Evolutionary conservation across 1,284 basidiomycete genomes (phyloP), one percentile per base, ranked within the genome.

Genomic region (Cerrena zonata): DNA sequence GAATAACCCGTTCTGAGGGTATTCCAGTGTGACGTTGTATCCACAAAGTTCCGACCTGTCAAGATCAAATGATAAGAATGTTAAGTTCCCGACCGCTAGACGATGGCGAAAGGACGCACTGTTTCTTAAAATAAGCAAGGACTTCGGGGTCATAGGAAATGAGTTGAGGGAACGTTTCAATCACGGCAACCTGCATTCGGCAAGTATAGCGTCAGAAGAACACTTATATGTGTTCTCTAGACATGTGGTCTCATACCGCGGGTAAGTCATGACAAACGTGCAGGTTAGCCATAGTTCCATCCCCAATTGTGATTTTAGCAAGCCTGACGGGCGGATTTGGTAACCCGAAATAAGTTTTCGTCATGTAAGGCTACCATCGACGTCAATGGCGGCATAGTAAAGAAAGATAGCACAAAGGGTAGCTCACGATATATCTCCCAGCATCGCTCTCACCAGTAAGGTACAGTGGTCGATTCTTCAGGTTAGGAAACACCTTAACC

Each of bases 131-230:
- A 61, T 84, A 84, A 49, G 80, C 70, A 58, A 78, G 80, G 2
- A 85, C 81, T 7, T 77, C 75, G 23, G 71, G 66, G 56, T 88
- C 80, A 58, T 86, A 89, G 23, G 77, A 80, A 43, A 88, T 85
- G 26, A 89, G 66, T 64, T 87, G 85, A 1, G 86, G 86, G 58
- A 79, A 85, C 2, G 86, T 87, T 65, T 86, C 77, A 13, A 88
- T 66, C 25, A 82, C 71, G 46, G 64, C 73, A 37, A 79, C 58
- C 81, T 84, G 45, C 2, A 22, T 30, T 56, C 15, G 25, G 26
- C 10, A 34, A 24, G 23, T 19, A 25, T 3, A 21, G 18, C 27
- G 18, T 36, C 22, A 4, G 19, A 44, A 10, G n/a, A 11, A 49
- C 34, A 24, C 12, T 24, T 11, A 37, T 24, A n/a, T n/a, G n/a